These are phyloP conservation scores for Parastagonospora nodorum DNA, from an alignment of 2,329 filamentous ascomycete species.

Conservation along the genomic window DNA sequence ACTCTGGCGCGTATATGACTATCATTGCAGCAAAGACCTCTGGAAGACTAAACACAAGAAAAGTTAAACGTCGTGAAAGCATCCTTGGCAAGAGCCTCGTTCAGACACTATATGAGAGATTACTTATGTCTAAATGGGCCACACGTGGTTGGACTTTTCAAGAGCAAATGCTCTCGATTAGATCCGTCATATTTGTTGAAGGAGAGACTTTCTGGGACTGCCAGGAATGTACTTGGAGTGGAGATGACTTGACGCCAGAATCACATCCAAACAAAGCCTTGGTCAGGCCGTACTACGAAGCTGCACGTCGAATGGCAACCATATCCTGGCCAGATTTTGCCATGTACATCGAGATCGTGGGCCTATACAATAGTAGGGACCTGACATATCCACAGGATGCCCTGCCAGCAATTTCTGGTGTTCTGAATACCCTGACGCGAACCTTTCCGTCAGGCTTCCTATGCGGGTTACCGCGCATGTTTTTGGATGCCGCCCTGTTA, in stretches of 20 bases:
- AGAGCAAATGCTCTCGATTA: conserved; percentile 9
- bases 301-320: conserved; percentile 1
- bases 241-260: background rate
- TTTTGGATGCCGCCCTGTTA: conserved; percentile 9
- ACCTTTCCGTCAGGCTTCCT: conserved; percentile 8
- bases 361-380: conserved; percentile 10
- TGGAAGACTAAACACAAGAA: too few species aligned
- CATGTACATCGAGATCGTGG: conserved; percentile 4
- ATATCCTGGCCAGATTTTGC: conserved; percentile 7
- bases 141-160: conserved; percentile 16
- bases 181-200: conserved; percentile 8
- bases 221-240: conserved; percentile 5
- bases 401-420: conserved; percentile 6
- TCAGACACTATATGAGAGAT: background rate
- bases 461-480: conserved; percentile 5
- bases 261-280: background rate
- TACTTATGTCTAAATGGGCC: conserved; percentile 7
- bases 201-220: conserved; percentile 10
- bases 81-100: background rate
- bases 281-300: background rate
- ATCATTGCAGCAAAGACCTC: conserved; percentile 7
- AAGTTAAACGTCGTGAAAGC: too few species aligned
- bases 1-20: conserved; percentile 10
- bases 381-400: conserved; percentile 13
- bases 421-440: background rate